Evolutionary conservation across 2,329 filamentous ascomycete genomes (phyloP).

Genomic region (Rutstroemia sydowiana): DNA sequence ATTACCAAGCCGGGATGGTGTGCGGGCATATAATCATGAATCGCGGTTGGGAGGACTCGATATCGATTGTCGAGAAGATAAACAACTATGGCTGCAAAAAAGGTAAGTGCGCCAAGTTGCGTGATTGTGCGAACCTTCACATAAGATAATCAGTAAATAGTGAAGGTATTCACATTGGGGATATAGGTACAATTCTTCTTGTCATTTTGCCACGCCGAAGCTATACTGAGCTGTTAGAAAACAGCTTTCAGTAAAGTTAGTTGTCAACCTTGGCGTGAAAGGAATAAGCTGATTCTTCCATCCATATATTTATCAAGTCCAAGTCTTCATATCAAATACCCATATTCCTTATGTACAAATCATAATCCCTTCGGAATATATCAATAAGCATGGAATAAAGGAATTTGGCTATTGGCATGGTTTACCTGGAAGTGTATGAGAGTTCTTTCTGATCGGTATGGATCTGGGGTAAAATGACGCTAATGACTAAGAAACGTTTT

Average conservation of each 20-base stretch:
- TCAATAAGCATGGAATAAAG: neutral
- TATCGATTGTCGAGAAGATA: constrained; percentile 63
- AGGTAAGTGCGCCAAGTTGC: constrained; percentile 27
- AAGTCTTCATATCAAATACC: constrained; percentile 1
- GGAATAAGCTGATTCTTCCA: constrained; percentile 10
- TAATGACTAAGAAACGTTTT: neutral
- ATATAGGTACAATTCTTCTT: constrained; percentile 28
- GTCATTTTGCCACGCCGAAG: constrained; percentile 23
- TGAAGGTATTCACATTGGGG: neutral
- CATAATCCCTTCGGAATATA: neutral
- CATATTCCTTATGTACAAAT: neutral
- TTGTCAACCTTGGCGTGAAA: constrained; percentile 7
- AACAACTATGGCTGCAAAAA: constrained; percentile 48
- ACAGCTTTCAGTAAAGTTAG: constrained; percentile 10
- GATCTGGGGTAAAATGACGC: constrained; percentile 6
- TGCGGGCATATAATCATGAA: constrained; percentile 60
- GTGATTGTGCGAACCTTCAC: constrained; percentile 38
- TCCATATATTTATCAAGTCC: constrained; percentile 1
- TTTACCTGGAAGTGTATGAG: neutral
- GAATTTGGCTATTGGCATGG: neutral
- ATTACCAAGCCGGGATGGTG: constrained; percentile 64
- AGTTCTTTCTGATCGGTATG: constrained; percentile 1
- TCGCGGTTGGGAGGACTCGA: constrained; percentile 58
- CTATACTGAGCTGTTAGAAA: constrained; percentile 7
- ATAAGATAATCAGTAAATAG: constrained; percentile 1